These are phyloP conservation scores for Extremus antarcticus DNA, from an alignment of 495 filamentous ascomycete genomes.

Conservation along the genomic window DNA sequence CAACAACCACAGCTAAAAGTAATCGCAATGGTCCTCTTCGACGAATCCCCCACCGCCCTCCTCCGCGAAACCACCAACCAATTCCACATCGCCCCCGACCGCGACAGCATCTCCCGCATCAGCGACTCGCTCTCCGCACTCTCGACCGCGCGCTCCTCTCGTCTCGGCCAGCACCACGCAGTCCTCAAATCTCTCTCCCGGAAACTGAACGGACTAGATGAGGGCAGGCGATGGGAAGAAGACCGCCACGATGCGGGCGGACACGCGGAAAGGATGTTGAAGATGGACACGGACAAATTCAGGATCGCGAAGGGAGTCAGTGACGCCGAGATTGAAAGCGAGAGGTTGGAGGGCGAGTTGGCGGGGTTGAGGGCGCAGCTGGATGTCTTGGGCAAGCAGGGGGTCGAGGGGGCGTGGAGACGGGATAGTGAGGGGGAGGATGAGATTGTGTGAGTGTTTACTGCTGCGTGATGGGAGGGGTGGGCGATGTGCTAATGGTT, in stretches of 20 bases:
- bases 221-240: conserved; percentile 48
- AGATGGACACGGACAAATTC: conserved; percentile 59
- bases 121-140: conserved; percentile 70
- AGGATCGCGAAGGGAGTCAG: conserved; percentile 77
- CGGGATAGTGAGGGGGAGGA: conserved; percentile 51
- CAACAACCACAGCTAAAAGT: conserved; percentile 1
- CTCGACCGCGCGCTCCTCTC: conserved; percentile 64
- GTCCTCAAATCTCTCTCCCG: conserved; percentile 64
- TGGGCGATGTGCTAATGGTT: conserved; percentile 6
- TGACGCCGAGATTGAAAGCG: conserved; percentile 84
- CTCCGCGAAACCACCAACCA: conserved; percentile 82
- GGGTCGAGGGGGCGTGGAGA: conserved; percentile 48
- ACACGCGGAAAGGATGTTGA: conserved; percentile 46
- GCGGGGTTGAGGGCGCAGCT: conserved; percentile 63
- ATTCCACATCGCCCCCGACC: conserved; percentile 89
- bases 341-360: conserved; percentile 72
- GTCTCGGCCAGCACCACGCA: conserved; percentile 58
- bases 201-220: conserved; percentile 48
- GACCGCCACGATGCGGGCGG: conserved; percentile 34
- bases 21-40: conserved; percentile 77
- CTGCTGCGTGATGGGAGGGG: conserved; percentile 26
- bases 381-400: conserved; percentile 76
- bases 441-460: conserved; percentile 36
- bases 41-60: conserved; percentile 84
- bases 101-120: conserved; percentile 73